Percentiles rank a stretch among this genome's conserved stretches.
Evolutionary conservation across 495 filamentous ascomycete species (phyloP).

Genomic region (Bryoglossum gracile): DNA sequence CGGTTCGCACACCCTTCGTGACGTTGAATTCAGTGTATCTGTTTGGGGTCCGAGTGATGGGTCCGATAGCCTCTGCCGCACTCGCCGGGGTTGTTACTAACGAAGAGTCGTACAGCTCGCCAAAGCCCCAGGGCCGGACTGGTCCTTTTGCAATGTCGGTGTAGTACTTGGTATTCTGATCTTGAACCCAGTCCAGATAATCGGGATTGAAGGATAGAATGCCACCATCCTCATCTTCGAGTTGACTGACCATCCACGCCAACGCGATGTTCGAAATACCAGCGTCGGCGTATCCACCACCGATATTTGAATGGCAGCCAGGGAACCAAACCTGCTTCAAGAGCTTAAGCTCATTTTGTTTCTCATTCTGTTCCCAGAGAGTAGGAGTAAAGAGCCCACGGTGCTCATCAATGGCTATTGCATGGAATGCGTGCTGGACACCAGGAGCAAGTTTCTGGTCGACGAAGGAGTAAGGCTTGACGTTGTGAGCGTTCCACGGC

Average conservation of each 20-base stretch:
- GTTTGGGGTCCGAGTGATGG: slow-evolving; percentile 19
- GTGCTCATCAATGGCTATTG: slow-evolving; percentile 64
- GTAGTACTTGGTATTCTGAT: slow-evolving; percentile 28
- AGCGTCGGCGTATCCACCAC: slow-evolving; percentile 42
- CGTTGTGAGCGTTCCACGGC: slow-evolving; percentile 7
- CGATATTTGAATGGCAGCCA: slow-evolving; percentile 59
- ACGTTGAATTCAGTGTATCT: slow-evolving; percentile 5
- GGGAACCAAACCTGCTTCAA: slow-evolving; percentile 72
- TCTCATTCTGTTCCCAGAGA: slow-evolving; percentile 45
- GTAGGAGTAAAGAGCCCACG: slow-evolving; percentile 57
- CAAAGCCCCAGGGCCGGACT: slow-evolving; percentile 15
- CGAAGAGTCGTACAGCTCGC: slow-evolving; percentile 16
- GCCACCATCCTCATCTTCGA: slow-evolving; percentile 24
- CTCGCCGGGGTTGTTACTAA: background rate
- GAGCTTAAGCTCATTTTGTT: slow-evolving; percentile 35
- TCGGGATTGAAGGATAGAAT: slow-evolving; percentile 26
- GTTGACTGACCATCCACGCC: slow-evolving; percentile 42
- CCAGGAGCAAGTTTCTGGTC: slow-evolving; percentile 49
- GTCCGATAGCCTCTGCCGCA: background rate
- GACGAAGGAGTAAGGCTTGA: slow-evolving; percentile 28
- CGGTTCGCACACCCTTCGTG: slow-evolving; percentile 3
- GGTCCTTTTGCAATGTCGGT: background rate
- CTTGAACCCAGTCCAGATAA: slow-evolving; percentile 26
- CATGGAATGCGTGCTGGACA: slow-evolving; percentile 66
- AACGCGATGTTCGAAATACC: slow-evolving; percentile 57